These are phyloP conservation scores for Vaccinium corymbosum DNA, from an alignment of 148 eudicot genomes.

Conservation along the genomic window DNA sequence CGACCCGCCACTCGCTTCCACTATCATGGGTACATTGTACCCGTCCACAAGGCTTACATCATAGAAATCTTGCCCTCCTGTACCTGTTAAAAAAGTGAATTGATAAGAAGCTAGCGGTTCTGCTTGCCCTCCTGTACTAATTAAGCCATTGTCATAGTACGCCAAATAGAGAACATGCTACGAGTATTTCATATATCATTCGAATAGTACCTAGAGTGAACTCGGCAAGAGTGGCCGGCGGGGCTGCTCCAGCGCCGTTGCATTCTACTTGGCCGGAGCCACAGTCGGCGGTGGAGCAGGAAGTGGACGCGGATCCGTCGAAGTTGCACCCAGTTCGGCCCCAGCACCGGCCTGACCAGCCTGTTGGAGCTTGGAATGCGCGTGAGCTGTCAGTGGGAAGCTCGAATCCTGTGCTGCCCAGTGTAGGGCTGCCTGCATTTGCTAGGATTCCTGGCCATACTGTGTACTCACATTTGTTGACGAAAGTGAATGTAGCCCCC, in stretches of 20 bases:
- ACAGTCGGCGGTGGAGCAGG: conserved; percentile 78
- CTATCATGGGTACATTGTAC: conserved; percentile 72
- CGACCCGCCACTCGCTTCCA: conserved; percentile 62
- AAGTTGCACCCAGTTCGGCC: conserved; percentile 76
- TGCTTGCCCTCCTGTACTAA: too few relatives aligned
- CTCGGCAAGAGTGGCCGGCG: conserved; percentile 83
- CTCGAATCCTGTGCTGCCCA: conserved; percentile 76
- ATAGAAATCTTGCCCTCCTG: conserved; percentile 67
- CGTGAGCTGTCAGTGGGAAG: conserved; percentile 55
- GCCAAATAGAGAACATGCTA: too few relatives aligned
- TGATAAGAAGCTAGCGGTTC: too few relatives aligned
- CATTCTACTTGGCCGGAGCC: conserved; percentile 78
- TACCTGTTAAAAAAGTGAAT: background rate
- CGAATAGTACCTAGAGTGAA: conserved; percentile 45
- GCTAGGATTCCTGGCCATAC: conserved; percentile 76
- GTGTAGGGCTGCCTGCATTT: conserved; percentile 67
- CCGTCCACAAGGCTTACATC: conserved; percentile 95
- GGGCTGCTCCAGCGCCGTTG: conserved; percentile 74
- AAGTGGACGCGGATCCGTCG: conserved; percentile 37
- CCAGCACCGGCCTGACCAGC: conserved; percentile 98
- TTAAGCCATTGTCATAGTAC: too few relatives aligned
- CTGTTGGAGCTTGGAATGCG: conserved; percentile 65
- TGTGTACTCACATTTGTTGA: conserved; percentile 31
- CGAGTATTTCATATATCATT: too few relatives aligned
- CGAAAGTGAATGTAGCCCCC: conserved; percentile 30